Evolutionary conservation across 2,329 filamentous ascomycete genomes (phyloP).

Genomic region (Fusarium xyrophilum): DNA sequence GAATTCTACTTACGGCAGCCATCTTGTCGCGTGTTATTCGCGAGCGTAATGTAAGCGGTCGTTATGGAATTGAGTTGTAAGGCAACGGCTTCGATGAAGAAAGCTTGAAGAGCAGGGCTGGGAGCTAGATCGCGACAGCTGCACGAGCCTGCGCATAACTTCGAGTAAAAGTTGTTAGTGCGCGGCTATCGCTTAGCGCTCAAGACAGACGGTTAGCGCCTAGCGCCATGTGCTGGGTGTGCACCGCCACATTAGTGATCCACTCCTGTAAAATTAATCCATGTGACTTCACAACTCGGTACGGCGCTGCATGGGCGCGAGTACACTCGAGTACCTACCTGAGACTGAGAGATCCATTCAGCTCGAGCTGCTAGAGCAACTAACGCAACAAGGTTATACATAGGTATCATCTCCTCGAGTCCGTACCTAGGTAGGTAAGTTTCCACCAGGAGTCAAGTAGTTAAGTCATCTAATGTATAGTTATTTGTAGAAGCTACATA

Average conservation of each 20-base stretch:
- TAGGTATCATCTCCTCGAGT: background rate
- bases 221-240: slow-evolving; percentile 18
- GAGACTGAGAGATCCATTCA: background rate
- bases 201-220: background rate
- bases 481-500: background rate
- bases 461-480: background rate
- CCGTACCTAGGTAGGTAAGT: no score
- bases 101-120: slow-evolving; percentile 17
- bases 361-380: background rate
- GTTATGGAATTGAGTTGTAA: slow-evolving; percentile 20
- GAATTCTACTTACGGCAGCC: slow-evolving; percentile 59
- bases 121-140: slow-evolving; percentile 32
- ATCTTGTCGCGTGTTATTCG: slow-evolving; percentile 49
- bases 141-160: slow-evolving; percentile 19
- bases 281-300: background rate
- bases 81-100: slow-evolving; percentile 12
- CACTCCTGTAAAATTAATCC: background rate
- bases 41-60: slow-evolving; percentile 14
- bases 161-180: slow-evolving; percentile 14
- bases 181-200: slow-evolving; percentile 35
- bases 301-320: background rate
- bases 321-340: background rate
- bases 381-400: background rate
- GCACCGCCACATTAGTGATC: slow-evolving; percentile 24
- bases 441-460: no score